These are phyloP conservation scores for Ascochyta rabiei DNA, from an alignment of 2,329 filamentous ascomycete species.

Conservation along the genomic window DNA sequence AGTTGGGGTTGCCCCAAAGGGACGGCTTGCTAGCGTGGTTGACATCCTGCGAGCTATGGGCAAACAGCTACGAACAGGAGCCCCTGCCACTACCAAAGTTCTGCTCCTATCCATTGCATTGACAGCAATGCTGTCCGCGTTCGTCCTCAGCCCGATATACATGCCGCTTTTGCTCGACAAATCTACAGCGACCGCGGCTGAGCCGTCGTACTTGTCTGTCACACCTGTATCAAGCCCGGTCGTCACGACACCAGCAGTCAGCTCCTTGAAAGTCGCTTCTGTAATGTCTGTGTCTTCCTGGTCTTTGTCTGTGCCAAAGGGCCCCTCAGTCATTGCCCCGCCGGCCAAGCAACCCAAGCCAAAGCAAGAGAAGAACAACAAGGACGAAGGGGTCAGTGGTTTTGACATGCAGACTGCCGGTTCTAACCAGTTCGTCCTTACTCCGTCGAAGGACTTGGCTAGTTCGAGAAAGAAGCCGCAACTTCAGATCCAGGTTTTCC, in stretches of 20 bases:
- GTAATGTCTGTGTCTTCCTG: not conserved
- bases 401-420: conserved; percentile 62
- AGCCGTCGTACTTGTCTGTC: conserved; percentile 8
- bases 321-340: conserved; percentile 26
- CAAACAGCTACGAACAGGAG: conserved; percentile 18
- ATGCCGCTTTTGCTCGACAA: conserved; percentile 18
- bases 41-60: conserved; percentile 8
- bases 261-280: conserved; percentile 6
- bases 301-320: conserved; percentile 9
- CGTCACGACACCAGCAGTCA: conserved; percentile 7
- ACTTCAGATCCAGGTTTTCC: conserved; percentile 57
- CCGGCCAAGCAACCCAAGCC: conserved; percentile 14
- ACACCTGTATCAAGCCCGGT: not conserved
- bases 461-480: conserved; percentile 52
- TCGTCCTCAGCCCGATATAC: conserved; percentile 21
- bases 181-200: conserved; percentile 5
- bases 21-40: conserved; percentile 7
- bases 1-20: conserved; percentile 1
- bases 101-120: conserved; percentile 21
- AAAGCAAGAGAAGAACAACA: conserved; percentile 20
- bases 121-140: conserved; percentile 23
- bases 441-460: conserved; percentile 53
- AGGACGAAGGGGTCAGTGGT: conserved; percentile 42
- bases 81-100: conserved; percentile 3
- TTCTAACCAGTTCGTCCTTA: conserved; percentile 60